phyloP scores from a whole-genome alignment of 768 basidiomycete species.

The Russula ochroleuca region DNA sequence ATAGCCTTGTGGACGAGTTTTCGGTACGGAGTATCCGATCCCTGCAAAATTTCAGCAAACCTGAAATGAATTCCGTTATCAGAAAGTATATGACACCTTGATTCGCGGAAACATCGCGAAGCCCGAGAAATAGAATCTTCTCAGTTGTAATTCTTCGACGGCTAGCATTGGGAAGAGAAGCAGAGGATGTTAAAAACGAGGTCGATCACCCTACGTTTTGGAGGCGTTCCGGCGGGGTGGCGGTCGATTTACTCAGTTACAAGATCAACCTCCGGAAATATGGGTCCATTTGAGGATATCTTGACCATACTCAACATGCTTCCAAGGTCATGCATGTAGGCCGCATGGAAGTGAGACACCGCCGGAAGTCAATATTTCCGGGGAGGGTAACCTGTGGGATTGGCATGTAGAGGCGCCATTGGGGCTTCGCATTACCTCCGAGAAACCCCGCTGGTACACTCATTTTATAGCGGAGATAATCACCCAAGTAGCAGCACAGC shows the following conservation, averaged over 20 bases:
- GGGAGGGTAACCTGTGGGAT: neutral
- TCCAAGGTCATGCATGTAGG: neutral
- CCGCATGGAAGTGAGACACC: neutral
- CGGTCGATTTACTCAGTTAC: neutral
- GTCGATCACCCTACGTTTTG: neutral
- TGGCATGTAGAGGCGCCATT: neutral
- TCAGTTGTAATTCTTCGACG: neutral
- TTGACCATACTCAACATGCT: neutral
- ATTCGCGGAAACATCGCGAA: neutral
- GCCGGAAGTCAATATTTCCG: neutral
- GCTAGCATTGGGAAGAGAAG: neutral
- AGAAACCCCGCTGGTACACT: neutral
- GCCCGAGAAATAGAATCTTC: neutral
- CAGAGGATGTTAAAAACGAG: neutral
- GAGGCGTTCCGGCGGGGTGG: neutral
- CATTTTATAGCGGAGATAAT: slow-evolving; percentile 1
- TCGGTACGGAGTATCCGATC: neutral
- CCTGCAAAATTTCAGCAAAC: no score
- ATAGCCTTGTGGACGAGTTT: neutral
- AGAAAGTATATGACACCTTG: neutral
- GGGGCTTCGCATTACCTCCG: neutral
- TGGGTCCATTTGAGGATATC: neutral
- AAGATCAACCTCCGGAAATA: neutral
- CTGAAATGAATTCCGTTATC: neutral
- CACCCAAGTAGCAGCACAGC: neutral